phyloP scores from a whole-genome alignment of 2,329 filamentous ascomycete species.

The Aspergillus texensis region DNA sequence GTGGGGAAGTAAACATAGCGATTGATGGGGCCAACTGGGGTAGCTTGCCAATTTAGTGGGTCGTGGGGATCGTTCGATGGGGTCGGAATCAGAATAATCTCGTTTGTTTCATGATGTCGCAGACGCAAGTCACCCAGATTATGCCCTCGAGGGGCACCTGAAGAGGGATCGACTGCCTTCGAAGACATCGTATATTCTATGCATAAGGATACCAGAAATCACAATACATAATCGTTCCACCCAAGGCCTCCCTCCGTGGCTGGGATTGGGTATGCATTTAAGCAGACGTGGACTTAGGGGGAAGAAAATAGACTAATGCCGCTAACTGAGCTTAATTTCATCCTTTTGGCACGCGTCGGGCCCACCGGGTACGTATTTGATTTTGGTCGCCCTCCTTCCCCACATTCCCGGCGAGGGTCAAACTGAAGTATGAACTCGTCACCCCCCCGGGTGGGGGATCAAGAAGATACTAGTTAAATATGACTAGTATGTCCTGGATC shows the following conservation, averaged over 20 bases:
- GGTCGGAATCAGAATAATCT: not conserved
- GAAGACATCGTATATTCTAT: not conserved
- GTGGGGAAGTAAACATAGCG: not conserved
- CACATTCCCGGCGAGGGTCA: not conserved
- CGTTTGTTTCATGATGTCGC: not conserved
- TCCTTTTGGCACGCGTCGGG: not conserved
- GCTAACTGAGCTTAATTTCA: not conserved
- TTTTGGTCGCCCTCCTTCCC: not conserved
- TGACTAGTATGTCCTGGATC: not conserved
- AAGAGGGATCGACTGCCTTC: not conserved
- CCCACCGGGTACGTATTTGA: not conserved
- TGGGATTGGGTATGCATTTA: not conserved
- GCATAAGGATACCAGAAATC: too few relatives aligned
- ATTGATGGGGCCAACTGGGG: too few relatives aligned
- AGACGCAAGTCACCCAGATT: not conserved
- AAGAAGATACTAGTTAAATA: not conserved
- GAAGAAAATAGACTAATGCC: not conserved
- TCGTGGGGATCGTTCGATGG: not conserved
- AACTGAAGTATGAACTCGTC: too few relatives aligned
- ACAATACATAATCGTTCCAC: not conserved
- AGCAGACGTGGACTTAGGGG: not conserved
- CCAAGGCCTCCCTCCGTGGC: not conserved
- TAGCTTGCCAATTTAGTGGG: not conserved
- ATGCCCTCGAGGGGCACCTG: not conserved
- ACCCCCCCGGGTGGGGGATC: not conserved